Percentiles rank a stretch among this genome's conserved stretches.
These are phyloP conservation scores for Pulveroboletus sp. DNA, from an alignment of 768 basidiomycete genomes.

Conservation along the genomic window DNA sequence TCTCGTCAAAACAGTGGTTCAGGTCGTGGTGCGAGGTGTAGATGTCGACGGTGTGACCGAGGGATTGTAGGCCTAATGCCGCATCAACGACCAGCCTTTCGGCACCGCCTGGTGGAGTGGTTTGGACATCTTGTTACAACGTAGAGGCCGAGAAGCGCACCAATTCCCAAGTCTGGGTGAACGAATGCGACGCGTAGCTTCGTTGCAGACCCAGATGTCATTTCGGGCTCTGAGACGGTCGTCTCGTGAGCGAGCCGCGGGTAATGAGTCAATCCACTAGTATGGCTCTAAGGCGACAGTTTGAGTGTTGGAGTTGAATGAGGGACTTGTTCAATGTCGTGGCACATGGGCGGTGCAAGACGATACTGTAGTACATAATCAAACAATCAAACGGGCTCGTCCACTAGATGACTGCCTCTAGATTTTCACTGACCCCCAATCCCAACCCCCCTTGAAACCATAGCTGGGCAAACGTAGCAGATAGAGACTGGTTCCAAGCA, in stretches of 20 bases:
- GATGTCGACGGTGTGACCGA: conserved; percentile 81
- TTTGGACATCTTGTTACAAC: background rate
- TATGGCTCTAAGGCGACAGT: background rate
- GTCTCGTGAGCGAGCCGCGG: background rate
- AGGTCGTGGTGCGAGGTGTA: conserved; percentile 93
- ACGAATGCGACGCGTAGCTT: conserved; percentile 70
- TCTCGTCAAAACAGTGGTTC: conserved; percentile 89
- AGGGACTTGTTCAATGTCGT: no score
- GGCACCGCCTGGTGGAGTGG: conserved; percentile 67
- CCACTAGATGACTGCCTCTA: no score
- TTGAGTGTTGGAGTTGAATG: background rate
- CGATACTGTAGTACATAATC: no score
- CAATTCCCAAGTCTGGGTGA: conserved; percentile 94
- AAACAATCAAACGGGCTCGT: no score
- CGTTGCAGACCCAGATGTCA: background rate
- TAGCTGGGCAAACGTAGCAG: no score
- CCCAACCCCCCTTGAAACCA: no score
- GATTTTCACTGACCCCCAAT: no score
- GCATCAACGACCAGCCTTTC: conserved; percentile 95
- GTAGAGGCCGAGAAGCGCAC: conserved; percentile 35
- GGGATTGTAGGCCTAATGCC: conserved; percentile 77
- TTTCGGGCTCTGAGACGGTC: background rate
- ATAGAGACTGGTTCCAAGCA: no score
- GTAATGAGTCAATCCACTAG: background rate
- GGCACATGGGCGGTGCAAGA: no score